Conservation (phyloP, 2,329 filamentous ascomycete genomes). For the Xylariomycetidae sp. region DNA sequence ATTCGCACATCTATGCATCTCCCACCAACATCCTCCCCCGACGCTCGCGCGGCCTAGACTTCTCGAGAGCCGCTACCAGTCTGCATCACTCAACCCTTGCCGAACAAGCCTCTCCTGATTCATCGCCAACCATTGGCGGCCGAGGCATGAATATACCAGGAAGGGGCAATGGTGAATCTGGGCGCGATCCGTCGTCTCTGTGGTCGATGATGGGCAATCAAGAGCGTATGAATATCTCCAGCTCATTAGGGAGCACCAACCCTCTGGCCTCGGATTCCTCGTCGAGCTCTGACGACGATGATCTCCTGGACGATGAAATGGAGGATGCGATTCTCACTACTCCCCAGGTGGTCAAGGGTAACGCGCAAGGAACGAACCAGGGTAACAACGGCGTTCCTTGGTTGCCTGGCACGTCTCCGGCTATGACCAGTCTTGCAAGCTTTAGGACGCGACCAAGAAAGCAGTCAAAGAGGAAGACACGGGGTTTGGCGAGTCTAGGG, state of each 20-base stretch:
- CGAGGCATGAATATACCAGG: slow-evolving; percentile 59
- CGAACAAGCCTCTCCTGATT: slow-evolving; percentile 82
- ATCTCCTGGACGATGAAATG: slow-evolving; percentile 67
- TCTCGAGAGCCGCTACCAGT: slow-evolving; percentile 87
- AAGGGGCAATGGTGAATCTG: slow-evolving; percentile 44
- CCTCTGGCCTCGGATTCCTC: slow-evolving; percentile 73
- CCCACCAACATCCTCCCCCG: slow-evolving; percentile 84
- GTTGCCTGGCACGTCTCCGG: slow-evolving; percentile 63
- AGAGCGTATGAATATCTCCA: slow-evolving; percentile 69
- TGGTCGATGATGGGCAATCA: slow-evolving; percentile 68
- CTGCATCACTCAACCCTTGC: slow-evolving; percentile 93
- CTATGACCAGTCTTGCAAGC: slow-evolving; percentile 72
- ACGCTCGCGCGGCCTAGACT: slow-evolving; percentile 85
- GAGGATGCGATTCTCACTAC: slow-evolving; percentile 80
- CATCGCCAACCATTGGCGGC: slow-evolving; percentile 77
- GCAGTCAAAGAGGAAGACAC: slow-evolving; percentile 52
- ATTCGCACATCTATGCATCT: slow-evolving; percentile 78
- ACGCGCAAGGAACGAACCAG: slow-evolving; percentile 40
- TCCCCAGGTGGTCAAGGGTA: slow-evolving; percentile 66
- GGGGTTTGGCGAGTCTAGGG: slow-evolving; percentile 45
- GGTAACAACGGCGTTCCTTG: slow-evolving; percentile 46
- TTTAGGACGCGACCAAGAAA: slow-evolving; percentile 73
- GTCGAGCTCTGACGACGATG: slow-evolving; percentile 66
- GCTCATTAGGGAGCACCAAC: slow-evolving; percentile 75
- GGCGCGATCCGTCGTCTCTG: slow-evolving; percentile 48